Conservation (phyloP, 148 eudicot genomes). For the Silene uniflora region DNA sequence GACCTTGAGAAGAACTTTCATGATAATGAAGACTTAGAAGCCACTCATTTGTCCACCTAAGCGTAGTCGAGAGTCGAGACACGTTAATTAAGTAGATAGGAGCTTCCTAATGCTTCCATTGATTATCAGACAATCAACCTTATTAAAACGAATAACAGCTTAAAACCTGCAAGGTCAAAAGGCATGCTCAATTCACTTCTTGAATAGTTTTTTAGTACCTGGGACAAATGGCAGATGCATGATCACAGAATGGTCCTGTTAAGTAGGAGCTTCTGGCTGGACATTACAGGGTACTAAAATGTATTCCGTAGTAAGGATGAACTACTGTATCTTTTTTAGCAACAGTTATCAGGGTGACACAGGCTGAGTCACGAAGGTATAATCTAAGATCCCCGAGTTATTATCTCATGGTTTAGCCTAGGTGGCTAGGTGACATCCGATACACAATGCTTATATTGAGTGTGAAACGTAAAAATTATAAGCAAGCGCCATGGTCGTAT, state of each 20-base stretch:
- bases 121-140: slow-evolving; percentile 12
- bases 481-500: background rate
- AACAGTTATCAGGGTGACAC: background rate
- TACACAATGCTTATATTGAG: background rate
- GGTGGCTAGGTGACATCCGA: background rate
- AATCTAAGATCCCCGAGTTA: too few relatives aligned
- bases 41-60: slow-evolving; percentile 26
- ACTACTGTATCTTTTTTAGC: background rate
- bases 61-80: background rate
- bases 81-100: slow-evolving; percentile 10
- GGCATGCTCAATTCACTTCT: slow-evolving; percentile 5
- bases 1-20: slow-evolving; percentile 28
- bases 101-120: slow-evolving; percentile 9
- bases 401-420: too few relatives aligned
- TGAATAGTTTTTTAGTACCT: background rate
- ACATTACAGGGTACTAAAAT: background rate
- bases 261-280: background rate
- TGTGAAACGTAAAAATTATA: background rate
- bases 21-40: slow-evolving; percentile 21
- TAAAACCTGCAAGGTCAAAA: slow-evolving; percentile 18
- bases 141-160: slow-evolving; percentile 1
- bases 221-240: slow-evolving; percentile 16
- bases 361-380: background rate
- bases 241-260: background rate
- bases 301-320: background rate